A percentile compares a stretch with the other conserved stretches of the same genome.
Conservation (phyloP, 805 yeast genomes). For the Ascoidea tarda region DNA sequence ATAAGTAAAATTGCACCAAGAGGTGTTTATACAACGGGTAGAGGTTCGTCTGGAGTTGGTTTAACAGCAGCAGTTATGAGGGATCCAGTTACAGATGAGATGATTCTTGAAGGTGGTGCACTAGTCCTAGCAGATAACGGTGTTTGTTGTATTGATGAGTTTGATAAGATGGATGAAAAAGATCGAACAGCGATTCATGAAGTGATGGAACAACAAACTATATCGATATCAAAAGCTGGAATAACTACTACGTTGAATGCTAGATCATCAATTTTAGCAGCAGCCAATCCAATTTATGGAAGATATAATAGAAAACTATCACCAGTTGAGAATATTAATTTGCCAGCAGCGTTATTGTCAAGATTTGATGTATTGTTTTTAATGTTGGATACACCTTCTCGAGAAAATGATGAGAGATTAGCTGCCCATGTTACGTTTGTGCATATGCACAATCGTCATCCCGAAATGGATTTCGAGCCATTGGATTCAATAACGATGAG, state of each 20-base stretch:
- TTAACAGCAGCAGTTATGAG: slow-evolving; percentile 97
- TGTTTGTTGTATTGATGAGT: slow-evolving; percentile 96
- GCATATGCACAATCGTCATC: slow-evolving; percentile 86
- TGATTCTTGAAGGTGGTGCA: slow-evolving; percentile 98
- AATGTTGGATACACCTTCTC: slow-evolving; percentile 70
- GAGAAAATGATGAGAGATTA: slow-evolving; percentile 69
- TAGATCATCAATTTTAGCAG: slow-evolving; percentile 88
- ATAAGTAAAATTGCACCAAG: slow-evolving; percentile 90
- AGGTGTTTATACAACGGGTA: slow-evolving; percentile 94
- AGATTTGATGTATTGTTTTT: slow-evolving; percentile 87
- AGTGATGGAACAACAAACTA: slow-evolving; percentile 99
- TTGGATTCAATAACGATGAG: slow-evolving; percentile 69
- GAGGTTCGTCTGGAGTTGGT: slow-evolving; percentile 98
- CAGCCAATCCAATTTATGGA: slow-evolving; percentile 97
- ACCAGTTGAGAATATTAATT: slow-evolving; percentile 88
- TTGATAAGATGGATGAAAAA: slow-evolving; percentile 95
- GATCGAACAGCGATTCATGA: slow-evolving; percentile 98
- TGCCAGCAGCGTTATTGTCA: slow-evolving; percentile 92
- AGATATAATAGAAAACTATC: slow-evolving; percentile 82
- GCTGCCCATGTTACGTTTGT: slow-evolving; percentile 94
- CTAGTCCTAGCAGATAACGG: slow-evolving; percentile 94
- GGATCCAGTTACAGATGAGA: slow-evolving; percentile 98
- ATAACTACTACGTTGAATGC: slow-evolving; percentile 94
- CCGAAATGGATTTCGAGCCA: slow-evolving; percentile 62
- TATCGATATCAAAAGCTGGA: slow-evolving; percentile 94